phyloP scores from a whole-genome alignment of 192 early-diverging fungal species.

The Backusella parvicylindrica region DNA sequence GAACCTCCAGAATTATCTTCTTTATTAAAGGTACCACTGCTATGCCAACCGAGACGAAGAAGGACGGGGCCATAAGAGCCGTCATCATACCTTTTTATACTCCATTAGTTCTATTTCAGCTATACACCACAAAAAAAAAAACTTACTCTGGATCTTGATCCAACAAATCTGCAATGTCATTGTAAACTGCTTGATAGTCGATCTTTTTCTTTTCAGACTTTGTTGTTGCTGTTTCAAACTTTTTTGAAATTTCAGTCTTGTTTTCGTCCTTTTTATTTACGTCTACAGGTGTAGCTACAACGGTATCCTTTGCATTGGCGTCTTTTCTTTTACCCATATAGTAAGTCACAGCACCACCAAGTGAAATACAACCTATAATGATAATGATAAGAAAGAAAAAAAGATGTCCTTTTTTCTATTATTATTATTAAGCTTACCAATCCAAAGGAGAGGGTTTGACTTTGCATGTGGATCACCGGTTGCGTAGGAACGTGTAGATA shows the following conservation, averaged over 20 bases:
- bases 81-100: constrained; percentile 56
- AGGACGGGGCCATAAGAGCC: constrained; percentile 78
- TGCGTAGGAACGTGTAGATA: not conserved
- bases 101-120: not conserved
- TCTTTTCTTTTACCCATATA: constrained; percentile 33
- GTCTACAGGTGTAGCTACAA: not conserved
- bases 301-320: not conserved
- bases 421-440: not conserved
- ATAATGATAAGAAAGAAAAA: not conserved
- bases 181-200: constrained; percentile 71
- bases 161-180: constrained; percentile 70
- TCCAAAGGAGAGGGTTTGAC: not conserved
- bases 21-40: constrained; percentile 74
- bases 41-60: constrained; percentile 84
- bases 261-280: constrained; percentile 27
- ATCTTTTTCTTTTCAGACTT: constrained; percentile 44
- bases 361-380: constrained; percentile 32
- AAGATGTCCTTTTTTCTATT: no score
- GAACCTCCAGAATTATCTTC: constrained; percentile 68
- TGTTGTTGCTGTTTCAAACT: not conserved
- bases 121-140: not conserved
- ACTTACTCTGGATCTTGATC: constrained; percentile 62
- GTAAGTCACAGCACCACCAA: constrained; percentile 43
- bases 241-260: not conserved
- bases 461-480: not conserved